Percentiles rank a stretch among this genome's conserved stretches.
These are phyloP conservation scores for Immersiella caudata DNA, from an alignment of 495 filamentous ascomycete species.

Conservation along the genomic window DNA sequence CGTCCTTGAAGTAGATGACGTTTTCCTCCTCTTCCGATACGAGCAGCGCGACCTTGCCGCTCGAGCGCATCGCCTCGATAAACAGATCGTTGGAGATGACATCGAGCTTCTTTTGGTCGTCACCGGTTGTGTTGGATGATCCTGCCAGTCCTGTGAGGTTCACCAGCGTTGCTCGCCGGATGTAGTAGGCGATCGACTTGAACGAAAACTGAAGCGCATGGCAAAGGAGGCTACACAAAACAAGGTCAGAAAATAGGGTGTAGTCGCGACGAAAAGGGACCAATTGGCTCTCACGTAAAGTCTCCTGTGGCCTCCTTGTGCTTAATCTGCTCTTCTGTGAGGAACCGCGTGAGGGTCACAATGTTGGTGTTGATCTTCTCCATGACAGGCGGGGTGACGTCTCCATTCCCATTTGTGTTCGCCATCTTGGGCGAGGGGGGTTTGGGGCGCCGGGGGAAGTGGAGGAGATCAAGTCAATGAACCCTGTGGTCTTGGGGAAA, in stretches of 20 bases:
- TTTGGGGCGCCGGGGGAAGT: not conserved
- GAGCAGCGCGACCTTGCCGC: constrained; percentile 82
- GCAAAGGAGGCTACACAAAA: constrained; percentile 72
- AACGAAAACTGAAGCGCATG: constrained; percentile 99
- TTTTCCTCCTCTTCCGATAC: constrained; percentile 98
- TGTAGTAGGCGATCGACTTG: constrained; percentile 99
- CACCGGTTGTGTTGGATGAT: constrained; percentile 91
- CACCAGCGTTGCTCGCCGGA: constrained; percentile 94
- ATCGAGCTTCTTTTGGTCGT: constrained; percentile 99
- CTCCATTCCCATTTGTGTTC: constrained; percentile 39
- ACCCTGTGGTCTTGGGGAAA: not conserved
- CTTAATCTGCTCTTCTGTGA: constrained; percentile 93
- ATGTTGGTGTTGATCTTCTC: constrained; percentile 94
- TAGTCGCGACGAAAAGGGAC: not conserved
- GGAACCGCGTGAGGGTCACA: constrained; percentile 89
- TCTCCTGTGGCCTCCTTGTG: constrained; percentile 95
- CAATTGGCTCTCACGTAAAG: constrained; percentile 73
- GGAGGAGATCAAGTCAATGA: not conserved
- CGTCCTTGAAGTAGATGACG: constrained; percentile 81
- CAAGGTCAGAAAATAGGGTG: not conserved
- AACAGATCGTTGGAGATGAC: constrained; percentile 99
- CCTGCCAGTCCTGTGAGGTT: constrained; percentile 95
- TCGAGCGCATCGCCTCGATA: constrained; percentile 88
- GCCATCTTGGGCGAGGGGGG: constrained; percentile 24
- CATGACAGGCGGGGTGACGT: constrained; percentile 13